Evolutionary conservation across 257 asterid species (phyloP).

Genomic region (Penstemon barbatus): DNA sequence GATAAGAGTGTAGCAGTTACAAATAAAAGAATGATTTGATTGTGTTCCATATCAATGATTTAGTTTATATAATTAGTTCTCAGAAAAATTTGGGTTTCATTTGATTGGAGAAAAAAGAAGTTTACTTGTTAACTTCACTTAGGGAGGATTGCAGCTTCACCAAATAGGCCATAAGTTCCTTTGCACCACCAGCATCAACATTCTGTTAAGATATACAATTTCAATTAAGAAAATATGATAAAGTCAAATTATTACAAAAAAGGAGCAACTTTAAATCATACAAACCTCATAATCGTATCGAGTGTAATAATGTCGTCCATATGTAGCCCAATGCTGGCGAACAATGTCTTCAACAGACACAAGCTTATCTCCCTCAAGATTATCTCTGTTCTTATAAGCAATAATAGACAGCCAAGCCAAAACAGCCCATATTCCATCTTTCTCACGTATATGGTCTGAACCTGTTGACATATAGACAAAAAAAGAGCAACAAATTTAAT

Average conservation of each 20-base stretch:
- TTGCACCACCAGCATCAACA: slow-evolving; percentile 84
- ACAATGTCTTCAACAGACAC: slow-evolving; percentile 92
- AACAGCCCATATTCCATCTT: slow-evolving; percentile 99
- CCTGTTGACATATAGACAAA: slow-evolving; percentile 47
- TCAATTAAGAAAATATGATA: slow-evolving; percentile 12
- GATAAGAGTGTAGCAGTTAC: background rate
- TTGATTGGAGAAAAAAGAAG: background rate
- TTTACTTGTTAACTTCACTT: slow-evolving; percentile 78
- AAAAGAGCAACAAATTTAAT: background rate
- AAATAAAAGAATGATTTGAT: slow-evolving; percentile 11
- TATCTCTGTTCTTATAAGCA: slow-evolving; percentile 86
- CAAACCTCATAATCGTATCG: slow-evolving; percentile 94
- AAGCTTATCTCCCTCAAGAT: slow-evolving; percentile 68
- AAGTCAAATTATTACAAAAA: slow-evolving; percentile 13
- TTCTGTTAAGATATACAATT: slow-evolving; percentile 49
- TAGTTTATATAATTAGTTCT: no score
- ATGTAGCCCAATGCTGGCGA: slow-evolving; percentile 88
- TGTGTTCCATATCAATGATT: background rate
- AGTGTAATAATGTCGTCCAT: slow-evolving; percentile 97
- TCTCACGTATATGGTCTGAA: slow-evolving; percentile 96
- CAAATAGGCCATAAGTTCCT: slow-evolving; percentile 87
- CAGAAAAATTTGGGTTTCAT: no score
- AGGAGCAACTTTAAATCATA: background rate
- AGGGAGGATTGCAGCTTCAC: slow-evolving; percentile 87
- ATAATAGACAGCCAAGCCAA: slow-evolving; percentile 94